Percentiles rank a stretch among this genome's conserved stretches.
Conservation (phyloP, 2,329 filamentous ascomycete genomes). For the Diplodia intermedia region DNA sequence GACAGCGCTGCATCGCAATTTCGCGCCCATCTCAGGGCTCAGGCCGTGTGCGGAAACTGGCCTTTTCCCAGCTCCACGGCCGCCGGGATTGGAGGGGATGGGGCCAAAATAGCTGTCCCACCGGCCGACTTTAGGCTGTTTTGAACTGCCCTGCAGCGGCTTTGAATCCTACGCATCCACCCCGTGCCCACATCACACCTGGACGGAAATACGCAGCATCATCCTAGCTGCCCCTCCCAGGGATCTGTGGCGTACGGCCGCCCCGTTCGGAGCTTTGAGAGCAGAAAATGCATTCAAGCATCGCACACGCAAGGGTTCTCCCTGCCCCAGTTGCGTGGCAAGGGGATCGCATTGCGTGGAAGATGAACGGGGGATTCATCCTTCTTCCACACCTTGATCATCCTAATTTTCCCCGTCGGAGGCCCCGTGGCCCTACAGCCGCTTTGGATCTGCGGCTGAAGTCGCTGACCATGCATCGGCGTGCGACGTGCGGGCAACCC, state of each 20-base stretch:
- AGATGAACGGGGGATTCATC: constrained; percentile 1
- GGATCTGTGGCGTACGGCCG: not conserved
- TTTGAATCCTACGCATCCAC: constrained; percentile 9
- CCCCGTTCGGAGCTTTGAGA: constrained; percentile 1
- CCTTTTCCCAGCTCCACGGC: constrained; percentile 19
- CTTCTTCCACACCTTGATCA: constrained; percentile 7
- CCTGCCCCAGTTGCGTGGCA: not conserved
- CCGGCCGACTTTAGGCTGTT: constrained; percentile 22
- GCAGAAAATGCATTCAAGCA: constrained; percentile 5
- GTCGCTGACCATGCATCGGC: constrained; percentile 19
- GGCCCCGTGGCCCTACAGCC: constrained; percentile 13
- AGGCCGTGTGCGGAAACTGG: constrained; percentile 18
- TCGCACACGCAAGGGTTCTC: constrained; percentile 1
- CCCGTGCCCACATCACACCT: constrained; percentile 6
- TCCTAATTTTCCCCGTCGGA: constrained; percentile 13
- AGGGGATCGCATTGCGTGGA: constrained; percentile 7
- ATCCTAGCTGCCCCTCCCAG: not conserved
- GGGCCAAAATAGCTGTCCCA: not conserved
- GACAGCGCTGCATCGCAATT: constrained; percentile 17
- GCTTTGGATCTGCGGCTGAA: constrained; percentile 18
- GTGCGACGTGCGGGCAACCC: constrained; percentile 14
- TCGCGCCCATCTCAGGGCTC: constrained; percentile 19
- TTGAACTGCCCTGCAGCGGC: not conserved
- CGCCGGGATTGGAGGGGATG: constrained; percentile 12
- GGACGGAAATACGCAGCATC: not conserved